Base-by-base conservation (phyloP, 306 rosid genomes). In the Oxytropis ochrocephala region DNA sequence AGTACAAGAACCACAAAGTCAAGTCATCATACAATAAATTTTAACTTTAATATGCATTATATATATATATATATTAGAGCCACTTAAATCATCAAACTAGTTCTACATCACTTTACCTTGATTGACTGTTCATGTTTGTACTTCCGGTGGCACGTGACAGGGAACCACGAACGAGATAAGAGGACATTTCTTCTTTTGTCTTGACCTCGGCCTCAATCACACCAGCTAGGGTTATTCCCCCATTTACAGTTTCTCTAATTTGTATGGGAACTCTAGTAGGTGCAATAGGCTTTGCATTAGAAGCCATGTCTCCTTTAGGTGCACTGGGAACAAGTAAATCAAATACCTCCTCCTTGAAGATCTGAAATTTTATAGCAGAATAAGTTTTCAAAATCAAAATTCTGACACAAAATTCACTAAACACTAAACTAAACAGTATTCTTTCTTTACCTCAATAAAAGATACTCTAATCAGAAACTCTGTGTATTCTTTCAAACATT, bases 71-170 rank as follows among this genome's bases (percentile, higher is more conserved):
- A n/a, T 27, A 56, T 41, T 19, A 19, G 63, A 48, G 11, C 11
- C 58, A 30, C 7, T 14, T 49, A 57, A 4, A 72, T 27, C 29
- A 57, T 30, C 16, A 33, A 59, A 59, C 42, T 11, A 27, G 19
- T 12, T 13, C 16, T 8, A 29, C 52, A 39, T 7, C 43, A 9
- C 44, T 57, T 61, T 53, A 94, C 99, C 99, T 94, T 67, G 99
- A 94, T 73, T 94, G 97, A 30, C 91, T 94, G 59, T 94, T 94
- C 99, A 94, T 95, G 76, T 95, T 95, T 33, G 99, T 95, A 74
- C 97, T 89, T 35, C 85, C 99, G 17, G 99, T 95, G 54, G 99
- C 99, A 29, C 99, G 96, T 11, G 89, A 64, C 50, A 91, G 72
- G 5, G 96, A 95, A 73, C 99, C 97, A 2, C 91, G 91, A 5